These are phyloP conservation scores for Quercus robur DNA, from an alignment of 306 rosid genomes.

Conservation along the genomic window DNA sequence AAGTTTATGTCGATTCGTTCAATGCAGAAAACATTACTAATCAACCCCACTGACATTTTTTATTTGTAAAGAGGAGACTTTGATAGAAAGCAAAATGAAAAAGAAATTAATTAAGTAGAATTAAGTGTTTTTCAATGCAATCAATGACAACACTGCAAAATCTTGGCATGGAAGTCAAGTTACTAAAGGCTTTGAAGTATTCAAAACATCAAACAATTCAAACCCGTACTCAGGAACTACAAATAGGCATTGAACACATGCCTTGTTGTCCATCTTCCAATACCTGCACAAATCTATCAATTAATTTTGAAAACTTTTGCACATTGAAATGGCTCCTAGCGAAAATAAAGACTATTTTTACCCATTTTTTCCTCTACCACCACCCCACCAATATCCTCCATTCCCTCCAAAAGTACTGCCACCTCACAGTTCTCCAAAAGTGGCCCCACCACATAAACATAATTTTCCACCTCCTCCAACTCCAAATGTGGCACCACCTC, in stretches of 20 bases:
- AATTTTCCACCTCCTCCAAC: constrained; percentile 9
- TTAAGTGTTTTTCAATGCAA: constrained; percentile 18
- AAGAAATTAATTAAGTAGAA: background rate
- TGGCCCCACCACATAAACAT: background rate
- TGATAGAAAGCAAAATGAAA: no score
- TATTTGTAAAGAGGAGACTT: no score
- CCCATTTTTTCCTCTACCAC: constrained; percentile 15
- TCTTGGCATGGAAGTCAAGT: constrained; percentile 25
- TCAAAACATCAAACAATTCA: background rate
- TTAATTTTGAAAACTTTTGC: background rate
- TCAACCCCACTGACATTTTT: no score
- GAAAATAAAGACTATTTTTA: constrained; percentile 2
- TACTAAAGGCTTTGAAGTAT: constrained; percentile 16
- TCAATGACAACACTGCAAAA: constrained; percentile 16
- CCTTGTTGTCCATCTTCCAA: background rate
- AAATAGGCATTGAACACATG: background rate
- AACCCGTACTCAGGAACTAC: background rate
- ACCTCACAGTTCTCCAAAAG: background rate
- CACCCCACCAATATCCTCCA: constrained; percentile 8
- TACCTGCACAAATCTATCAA: background rate
- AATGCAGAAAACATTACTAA: no score
- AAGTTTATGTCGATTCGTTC: no score
- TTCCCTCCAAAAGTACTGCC: background rate
- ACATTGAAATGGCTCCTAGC: constrained; percentile 9
- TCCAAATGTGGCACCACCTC: constrained; percentile 20